Evolutionary conservation across 495 filamentous ascomycete genomes (phyloP).

Genomic region (Podospora pseudocomata): DNA sequence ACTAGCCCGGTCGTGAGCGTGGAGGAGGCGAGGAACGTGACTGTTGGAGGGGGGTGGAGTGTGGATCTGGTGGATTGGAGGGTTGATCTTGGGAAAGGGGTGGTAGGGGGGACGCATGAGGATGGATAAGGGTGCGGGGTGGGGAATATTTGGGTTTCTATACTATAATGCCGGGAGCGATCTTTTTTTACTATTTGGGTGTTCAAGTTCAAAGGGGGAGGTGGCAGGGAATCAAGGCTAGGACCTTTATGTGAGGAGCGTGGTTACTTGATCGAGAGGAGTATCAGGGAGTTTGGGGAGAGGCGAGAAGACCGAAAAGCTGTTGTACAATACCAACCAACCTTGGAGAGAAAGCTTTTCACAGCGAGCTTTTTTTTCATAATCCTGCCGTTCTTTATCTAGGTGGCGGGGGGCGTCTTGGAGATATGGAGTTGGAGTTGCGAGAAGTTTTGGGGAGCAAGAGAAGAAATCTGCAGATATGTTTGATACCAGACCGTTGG

Average conservation of each 20-base stretch:
- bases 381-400: too few relatives aligned
- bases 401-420: background rate
- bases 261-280: background rate
- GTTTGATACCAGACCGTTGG: background rate
- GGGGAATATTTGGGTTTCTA: background rate
- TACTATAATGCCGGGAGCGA: background rate
- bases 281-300: background rate
- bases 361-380: too few relatives aligned
- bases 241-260: background rate
- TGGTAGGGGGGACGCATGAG: constrained; percentile 8
- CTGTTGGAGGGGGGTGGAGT: constrained; percentile 40
- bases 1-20: constrained; percentile 20
- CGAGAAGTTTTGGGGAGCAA: too few relatives aligned
- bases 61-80: constrained; percentile 46
- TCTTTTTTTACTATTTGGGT: background rate
- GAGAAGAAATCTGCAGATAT: background rate
- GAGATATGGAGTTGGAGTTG: background rate
- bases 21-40: constrained; percentile 40
- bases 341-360: background rate
- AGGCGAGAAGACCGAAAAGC: background rate
- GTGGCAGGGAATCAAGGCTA: background rate
- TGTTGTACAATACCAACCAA: background rate
- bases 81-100: constrained; percentile 17
- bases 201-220: too few relatives aligned
- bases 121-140: background rate